These are phyloP conservation scores for Globisporangium paddicum DNA, from an alignment of 352 stramenopile genomes.

Conservation along the genomic window DNA sequence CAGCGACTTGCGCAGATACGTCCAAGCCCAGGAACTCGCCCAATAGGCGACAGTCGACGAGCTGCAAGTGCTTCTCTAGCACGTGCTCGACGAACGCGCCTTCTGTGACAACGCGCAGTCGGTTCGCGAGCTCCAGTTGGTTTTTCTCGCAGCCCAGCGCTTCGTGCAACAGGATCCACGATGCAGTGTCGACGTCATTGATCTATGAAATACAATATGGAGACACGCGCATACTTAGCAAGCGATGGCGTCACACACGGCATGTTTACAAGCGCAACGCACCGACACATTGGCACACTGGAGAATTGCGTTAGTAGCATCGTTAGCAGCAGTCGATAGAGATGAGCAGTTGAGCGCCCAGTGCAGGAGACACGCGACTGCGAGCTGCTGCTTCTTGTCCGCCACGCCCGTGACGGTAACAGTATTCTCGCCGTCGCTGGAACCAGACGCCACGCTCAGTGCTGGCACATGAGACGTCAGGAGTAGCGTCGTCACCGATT, in stretches of 20 bases:
- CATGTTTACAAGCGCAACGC: too few relatives aligned
- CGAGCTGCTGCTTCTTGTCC: constrained; percentile 41
- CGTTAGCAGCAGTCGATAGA: background rate
- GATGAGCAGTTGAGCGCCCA: constrained; percentile 29
- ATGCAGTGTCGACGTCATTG: constrained; percentile 19
- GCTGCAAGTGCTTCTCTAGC: constrained; percentile 28
- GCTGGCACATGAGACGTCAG: background rate
- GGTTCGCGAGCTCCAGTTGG: constrained; percentile 20
- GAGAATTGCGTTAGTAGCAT: background rate
- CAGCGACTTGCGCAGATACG: constrained; percentile 31
- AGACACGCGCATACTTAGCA: background rate
- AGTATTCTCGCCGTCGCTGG: background rate
- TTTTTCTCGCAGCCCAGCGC: constrained; percentile 34
- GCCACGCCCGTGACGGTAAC: constrained; percentile 21
- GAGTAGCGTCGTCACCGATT: constrained; percentile 9
- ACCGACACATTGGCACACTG: constrained; percentile 19
- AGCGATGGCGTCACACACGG: background rate
- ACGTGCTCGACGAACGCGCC: constrained; percentile 24
- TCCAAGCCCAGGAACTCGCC: constrained; percentile 46
- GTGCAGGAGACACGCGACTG: constrained; percentile 44
- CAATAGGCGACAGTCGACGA: constrained; percentile 48
- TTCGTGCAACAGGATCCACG: constrained; percentile 33
- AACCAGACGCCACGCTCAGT: background rate
- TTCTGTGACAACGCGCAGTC: constrained; percentile 20
- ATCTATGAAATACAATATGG: constrained; percentile 5